Base-by-base conservation (phyloP, 2,329 filamentous ascomycete species). In the Corynespora cassiicola region DNA sequence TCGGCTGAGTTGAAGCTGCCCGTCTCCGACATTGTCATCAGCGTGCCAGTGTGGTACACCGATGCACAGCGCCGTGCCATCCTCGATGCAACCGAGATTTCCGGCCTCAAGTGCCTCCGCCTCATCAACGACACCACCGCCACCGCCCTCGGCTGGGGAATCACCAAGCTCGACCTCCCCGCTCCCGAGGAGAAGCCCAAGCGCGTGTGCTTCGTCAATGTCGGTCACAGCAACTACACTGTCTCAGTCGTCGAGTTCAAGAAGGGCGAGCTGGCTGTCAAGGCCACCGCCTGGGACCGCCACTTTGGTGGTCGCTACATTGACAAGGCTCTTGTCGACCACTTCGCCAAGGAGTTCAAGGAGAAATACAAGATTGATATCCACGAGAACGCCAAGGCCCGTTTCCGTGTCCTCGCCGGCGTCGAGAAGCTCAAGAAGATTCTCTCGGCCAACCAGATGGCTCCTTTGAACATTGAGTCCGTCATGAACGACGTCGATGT, bases 351-450 rank as follows among this genome's bases (percentile, higher is more conserved):
- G 65, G 91, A 97, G 73, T 99, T 97, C 81, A 89, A 94, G 77
- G 88, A 90, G 73, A 96, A 95, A 74, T 95, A 89, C 84, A 96
- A 95, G 81, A 88, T 97, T 58, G 91, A 97, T 69, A 92, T 99
- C 75, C 83, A 85, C 72, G 85, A 83, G 55, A 94, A 97, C 76
- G 82, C 85, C 54, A 96, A 96, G 77, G 94, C 92, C 42, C 82
- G 86, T 71, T 84, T 91, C 55, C 90, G 94, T 69, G 88, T 95
- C 58, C 81, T 88, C 26, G 85, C 90, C 47, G 90, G 88, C 40
- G 90, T 91, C 38, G 94, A 99, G 81, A 96, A 96, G 81, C 77
- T 95, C 68, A 99, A 99, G 86, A 97, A 97, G 84, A 86, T 97
- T 39, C 79, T 99, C 39, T 97, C 92, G 22, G 94, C 94, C 68